phyloP scores from a whole-genome alignment of 2,329 filamentous ascomycete genomes.

The Fusarium nurragi region DNA sequence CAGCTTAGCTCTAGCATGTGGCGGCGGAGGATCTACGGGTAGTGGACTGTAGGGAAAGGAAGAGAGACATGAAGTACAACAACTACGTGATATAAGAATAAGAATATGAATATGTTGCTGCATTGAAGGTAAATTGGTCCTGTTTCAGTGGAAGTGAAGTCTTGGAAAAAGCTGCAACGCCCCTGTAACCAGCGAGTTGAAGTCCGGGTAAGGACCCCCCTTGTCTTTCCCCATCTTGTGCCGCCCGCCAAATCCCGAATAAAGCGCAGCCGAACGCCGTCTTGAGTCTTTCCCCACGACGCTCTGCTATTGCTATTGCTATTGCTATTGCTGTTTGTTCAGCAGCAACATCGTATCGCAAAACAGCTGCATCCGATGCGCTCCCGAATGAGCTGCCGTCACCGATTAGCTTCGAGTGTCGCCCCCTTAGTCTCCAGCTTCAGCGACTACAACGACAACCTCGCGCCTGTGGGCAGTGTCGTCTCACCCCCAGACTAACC shows the following conservation, averaged over 20 bases:
- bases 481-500: conserved; percentile 10
- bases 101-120: background rate
- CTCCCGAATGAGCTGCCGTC: conserved; percentile 1
- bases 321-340: background rate
- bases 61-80: background rate
- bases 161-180: background rate
- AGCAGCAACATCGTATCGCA: too few relatives aligned
- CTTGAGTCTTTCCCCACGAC: background rate
- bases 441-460: background rate
- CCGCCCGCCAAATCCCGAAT: conserved; percentile 23
- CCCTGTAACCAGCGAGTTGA: conserved; percentile 3
- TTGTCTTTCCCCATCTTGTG: conserved; percentile 20
- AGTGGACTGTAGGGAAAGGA: background rate
- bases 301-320: background rate
- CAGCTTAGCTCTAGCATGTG: background rate
- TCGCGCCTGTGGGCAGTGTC: background rate
- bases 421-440: background rate
- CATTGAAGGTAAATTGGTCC: too few relatives aligned
- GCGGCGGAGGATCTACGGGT: background rate
- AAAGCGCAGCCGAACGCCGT: conserved; percentile 22
- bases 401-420: conserved; percentile 6
- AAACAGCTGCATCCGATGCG: background rate
- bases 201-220: conserved; percentile 3
- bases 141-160: background rate
- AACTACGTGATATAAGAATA: too few relatives aligned